Evolutionary conservation across 805 yeast species (phyloP).

Genomic region (Diddensiella transvaalensis): DNA sequence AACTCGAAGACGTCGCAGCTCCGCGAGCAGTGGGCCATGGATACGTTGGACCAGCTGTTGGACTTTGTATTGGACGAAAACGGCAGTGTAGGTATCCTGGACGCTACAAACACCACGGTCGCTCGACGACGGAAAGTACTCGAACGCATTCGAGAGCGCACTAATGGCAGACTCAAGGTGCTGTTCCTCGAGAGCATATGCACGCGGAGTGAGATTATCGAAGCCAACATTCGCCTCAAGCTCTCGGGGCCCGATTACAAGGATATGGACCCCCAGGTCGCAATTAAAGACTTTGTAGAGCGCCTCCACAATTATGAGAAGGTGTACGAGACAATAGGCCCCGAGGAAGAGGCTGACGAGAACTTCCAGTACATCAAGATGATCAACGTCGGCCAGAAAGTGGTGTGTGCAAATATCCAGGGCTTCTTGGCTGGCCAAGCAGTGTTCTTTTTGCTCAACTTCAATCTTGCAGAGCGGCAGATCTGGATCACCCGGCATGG

Average conservation of each 20-base stretch:
- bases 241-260: slow-evolving; percentile 90
- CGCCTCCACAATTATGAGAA: slow-evolving; percentile 78
- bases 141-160: slow-evolving; percentile 37
- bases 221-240: slow-evolving; percentile 78
- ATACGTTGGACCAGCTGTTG: slow-evolving; percentile 77
- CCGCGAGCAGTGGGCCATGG: slow-evolving; percentile 92
- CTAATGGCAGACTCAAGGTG: slow-evolving; percentile 56
- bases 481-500: slow-evolving; percentile 97
- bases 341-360: slow-evolving; percentile 57
- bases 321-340: slow-evolving; percentile 89
- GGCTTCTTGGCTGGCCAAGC: slow-evolving; percentile 90
- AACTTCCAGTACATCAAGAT: slow-evolving; percentile 85
- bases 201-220: slow-evolving; percentile 72
- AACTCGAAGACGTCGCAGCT: slow-evolving; percentile 59
- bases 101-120: slow-evolving; percentile 85
- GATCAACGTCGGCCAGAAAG: slow-evolving; percentile 94
- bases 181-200: slow-evolving; percentile 85
- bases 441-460: slow-evolving; percentile 81
- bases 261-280: slow-evolving; percentile 75
- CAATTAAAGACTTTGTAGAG: slow-evolving; percentile 76
- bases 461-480: slow-evolving; percentile 83
- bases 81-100: slow-evolving; percentile 91
- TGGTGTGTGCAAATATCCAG: slow-evolving; percentile 85
- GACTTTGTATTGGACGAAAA: slow-evolving; percentile 76
- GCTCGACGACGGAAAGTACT: slow-evolving; percentile 65